Conservation (phyloP, 805 yeast species). For the Sungouiozyma intestinalis region DNA sequence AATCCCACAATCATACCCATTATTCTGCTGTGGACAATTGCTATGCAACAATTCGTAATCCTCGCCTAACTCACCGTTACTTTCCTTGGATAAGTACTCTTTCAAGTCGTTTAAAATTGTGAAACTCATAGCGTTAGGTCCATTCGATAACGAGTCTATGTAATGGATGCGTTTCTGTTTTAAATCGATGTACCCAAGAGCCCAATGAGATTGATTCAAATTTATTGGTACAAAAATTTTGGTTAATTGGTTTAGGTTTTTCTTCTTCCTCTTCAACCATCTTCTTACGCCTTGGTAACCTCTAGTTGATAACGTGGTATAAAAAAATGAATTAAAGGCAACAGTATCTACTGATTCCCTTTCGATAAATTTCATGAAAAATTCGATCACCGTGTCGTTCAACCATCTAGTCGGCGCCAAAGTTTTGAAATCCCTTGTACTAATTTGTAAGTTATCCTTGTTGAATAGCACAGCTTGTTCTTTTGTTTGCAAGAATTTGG, state of each 20-base stretch:
- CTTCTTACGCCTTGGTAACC: constrained; percentile 77
- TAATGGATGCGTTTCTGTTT: constrained; percentile 47
- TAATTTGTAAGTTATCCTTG: constrained; percentile 44
- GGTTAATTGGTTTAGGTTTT: constrained; percentile 52
- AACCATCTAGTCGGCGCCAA: constrained; percentile 69
- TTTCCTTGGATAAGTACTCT: constrained; percentile 59
- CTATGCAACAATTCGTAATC: constrained; percentile 27
- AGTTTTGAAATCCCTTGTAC: constrained; percentile 58
- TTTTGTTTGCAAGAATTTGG: constrained; percentile 22
- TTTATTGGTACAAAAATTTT: constrained; percentile 80
- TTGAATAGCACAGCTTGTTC: constrained; percentile 20
- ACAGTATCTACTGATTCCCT: constrained; percentile 35
- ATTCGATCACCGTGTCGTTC: constrained; percentile 84
- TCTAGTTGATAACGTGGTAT: constrained; percentile 51
- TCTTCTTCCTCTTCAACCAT: constrained; percentile 75
- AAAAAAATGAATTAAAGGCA: constrained; percentile 85
- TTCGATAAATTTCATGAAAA: constrained; percentile 42
- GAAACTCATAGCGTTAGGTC: constrained; percentile 27
- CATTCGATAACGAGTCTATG: constrained; percentile 59
- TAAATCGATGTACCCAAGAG: constrained; percentile 69
- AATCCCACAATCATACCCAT: constrained; percentile 94
- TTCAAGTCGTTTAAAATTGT: constrained; percentile 38
- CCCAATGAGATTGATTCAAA: constrained; percentile 81
- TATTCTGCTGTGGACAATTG: constrained; percentile 73
- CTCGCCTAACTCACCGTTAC: constrained; percentile 33